Conservation (phyloP, 192 early-diverging fungal genomes). For the Entophlyctis luteolus region DNA sequence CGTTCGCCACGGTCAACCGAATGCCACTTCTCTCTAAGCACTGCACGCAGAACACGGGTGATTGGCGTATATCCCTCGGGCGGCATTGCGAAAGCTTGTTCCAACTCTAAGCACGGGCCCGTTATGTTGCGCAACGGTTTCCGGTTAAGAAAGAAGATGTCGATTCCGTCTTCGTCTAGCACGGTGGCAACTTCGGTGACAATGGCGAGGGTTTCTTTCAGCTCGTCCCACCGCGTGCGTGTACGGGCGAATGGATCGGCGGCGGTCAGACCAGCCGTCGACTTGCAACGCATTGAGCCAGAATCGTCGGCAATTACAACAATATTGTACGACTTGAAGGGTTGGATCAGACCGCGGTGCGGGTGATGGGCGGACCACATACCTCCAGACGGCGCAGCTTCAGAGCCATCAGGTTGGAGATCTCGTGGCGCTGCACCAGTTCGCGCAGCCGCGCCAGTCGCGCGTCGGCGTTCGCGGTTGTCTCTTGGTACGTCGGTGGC, state of each 20-base stretch:
- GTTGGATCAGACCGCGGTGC: too few species aligned
- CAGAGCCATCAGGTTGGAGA: conserved; percentile 12
- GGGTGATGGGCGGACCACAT: too few species aligned
- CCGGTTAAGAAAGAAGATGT: conserved; percentile 25
- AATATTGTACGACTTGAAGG: conserved; percentile 16
- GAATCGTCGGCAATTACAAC: conserved; percentile 24
- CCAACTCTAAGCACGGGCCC: not conserved
- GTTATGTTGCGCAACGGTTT: conserved; percentile 5
- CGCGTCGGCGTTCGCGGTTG: too few species aligned
- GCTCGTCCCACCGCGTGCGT: conserved; percentile 25
- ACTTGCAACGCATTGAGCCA: conserved; percentile 13
- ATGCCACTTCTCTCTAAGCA: conserved; percentile 1
- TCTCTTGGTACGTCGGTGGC: too few species aligned
- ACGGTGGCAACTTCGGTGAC: conserved; percentile 17
- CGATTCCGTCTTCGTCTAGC: conserved; percentile 22
- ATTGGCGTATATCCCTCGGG: conserved; percentile 20
- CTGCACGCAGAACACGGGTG: conserved; percentile 2
- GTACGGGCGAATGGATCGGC: conserved; percentile 13
- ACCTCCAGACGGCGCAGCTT: conserved; percentile 12
- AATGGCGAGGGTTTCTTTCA: conserved; percentile 14
- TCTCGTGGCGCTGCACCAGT: not conserved
- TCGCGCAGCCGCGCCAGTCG: not conserved
- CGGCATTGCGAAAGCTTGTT: not conserved
- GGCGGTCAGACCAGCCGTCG: not conserved
- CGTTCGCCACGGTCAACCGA: not conserved